Evolutionary conservation across 805 yeast species (phyloP).

Genomic region (Ogataea nakhonphanomensis): DNA sequence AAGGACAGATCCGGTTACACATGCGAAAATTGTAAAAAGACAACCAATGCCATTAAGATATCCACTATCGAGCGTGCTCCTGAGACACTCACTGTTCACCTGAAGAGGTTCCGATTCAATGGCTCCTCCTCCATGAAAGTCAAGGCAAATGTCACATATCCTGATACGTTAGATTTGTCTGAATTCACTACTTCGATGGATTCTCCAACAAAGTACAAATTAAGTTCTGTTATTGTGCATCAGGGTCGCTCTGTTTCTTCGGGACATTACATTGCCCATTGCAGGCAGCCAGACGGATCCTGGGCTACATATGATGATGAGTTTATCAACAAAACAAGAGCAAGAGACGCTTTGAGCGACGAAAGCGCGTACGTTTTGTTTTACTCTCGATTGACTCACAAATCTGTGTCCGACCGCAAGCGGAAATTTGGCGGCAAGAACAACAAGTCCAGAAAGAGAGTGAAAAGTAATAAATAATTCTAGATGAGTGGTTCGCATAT

Average conservation of each 20-base stretch:
- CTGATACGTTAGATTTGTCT: constrained; percentile 70
- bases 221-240: constrained; percentile 84
- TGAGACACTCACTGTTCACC: constrained; percentile 80
- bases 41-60: constrained; percentile 74
- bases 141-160: constrained; percentile 81
- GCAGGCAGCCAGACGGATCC: constrained; percentile 85
- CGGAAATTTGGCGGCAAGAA: constrained; percentile 12
- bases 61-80: constrained; percentile 78
- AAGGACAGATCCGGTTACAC: constrained; percentile 73
- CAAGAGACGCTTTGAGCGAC: constrained; percentile 71
- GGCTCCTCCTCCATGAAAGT: constrained; percentile 76
- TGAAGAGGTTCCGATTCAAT: constrained; percentile 87
- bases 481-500: constrained; percentile 8
- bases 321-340: constrained; percentile 68
- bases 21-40: constrained; percentile 80
- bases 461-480: constrained; percentile 8
- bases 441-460: constrained; percentile 14
- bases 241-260: constrained; percentile 90
- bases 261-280: constrained; percentile 90
- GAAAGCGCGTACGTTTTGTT: constrained; percentile 88
- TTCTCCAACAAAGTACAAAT: constrained; percentile 59
- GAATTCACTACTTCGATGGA: constrained; percentile 48
- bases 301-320: constrained; percentile 98
- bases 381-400: constrained; percentile 73
- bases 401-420: constrained; percentile 27